Base-by-base conservation (phyloP, 2,329 filamentous ascomycete species). In the Botryotinia globosa region DNA sequence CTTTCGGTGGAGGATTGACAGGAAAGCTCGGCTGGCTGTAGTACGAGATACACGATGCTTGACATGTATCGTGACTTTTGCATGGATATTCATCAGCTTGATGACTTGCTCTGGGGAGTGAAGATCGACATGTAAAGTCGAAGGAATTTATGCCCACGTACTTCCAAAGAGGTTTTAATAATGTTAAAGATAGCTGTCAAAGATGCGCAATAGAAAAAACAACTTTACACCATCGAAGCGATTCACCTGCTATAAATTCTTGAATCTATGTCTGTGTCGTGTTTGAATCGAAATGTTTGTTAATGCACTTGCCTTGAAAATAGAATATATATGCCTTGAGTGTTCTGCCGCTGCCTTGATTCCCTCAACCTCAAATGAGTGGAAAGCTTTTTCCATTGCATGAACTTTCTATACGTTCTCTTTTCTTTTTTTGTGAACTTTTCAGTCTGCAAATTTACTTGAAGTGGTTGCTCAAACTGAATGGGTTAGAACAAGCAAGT, bases 1-100 rank as follows among this genome's bases (percentile, higher is more conserved):
- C 48, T 56, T 32, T 25, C 18, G 39, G 1, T 56, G 18, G 54
- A 32, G 48, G 37, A 68, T 67, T 68, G 65, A 68, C 65, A 68
- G 65, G 37, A 42, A 20, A 44, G 34, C 48, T 42, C 48, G 42
- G 65, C 37, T 68, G 48, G 29, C 18, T 56, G 48, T 68, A 18
- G 10, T 25, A 56, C 48, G 29, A 25, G 56, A 56, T n/a, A 58
- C 37, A 68, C 34, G 18, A 68, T 68, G 10, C 8, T n/a, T 68
- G 65, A 4, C 37, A 42, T 39, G 7, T 68, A 58, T 42, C 65
- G 48, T 68, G 65, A 32, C 34, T 68, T 39, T 29, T 42, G n/a
- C 37, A 68, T 58, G 65, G 34, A 42, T 29, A 37, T 56, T 32
- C 48, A 32, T 32, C 65, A 56, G 34, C 65, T 67, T 56, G 48